These are phyloP conservation scores for Cyberlindnera sargentensis DNA, from an alignment of 805 yeast genomes.

Conservation along the genomic window DNA sequence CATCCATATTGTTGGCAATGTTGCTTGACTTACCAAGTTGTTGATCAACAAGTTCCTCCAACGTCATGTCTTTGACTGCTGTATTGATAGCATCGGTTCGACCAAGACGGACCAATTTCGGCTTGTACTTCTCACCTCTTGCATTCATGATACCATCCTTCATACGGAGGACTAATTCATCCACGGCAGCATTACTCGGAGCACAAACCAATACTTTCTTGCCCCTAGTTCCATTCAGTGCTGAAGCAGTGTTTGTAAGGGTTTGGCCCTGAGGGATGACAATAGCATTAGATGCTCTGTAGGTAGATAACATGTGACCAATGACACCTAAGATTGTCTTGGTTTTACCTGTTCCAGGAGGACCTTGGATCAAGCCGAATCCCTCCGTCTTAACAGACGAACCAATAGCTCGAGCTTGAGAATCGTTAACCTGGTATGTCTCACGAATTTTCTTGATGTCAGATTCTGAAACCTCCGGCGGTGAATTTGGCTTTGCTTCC, in stretches of 20 bases:
- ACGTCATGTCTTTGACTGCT: slow-evolving; percentile 72
- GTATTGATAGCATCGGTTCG: slow-evolving; percentile 81
- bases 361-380: slow-evolving; percentile 91
- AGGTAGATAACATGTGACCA: slow-evolving; percentile 59
- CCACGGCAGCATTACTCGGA: slow-evolving; percentile 98
- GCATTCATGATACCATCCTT: slow-evolving; percentile 60
- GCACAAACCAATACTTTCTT: slow-evolving; percentile 85
- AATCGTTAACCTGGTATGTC: slow-evolving; percentile 61
- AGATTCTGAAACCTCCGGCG: slow-evolving; percentile 25
- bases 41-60: slow-evolving; percentile 79
- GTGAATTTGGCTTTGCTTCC: slow-evolving; percentile 51
- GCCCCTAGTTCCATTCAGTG: slow-evolving; percentile 17
- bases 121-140: slow-evolving; percentile 45
- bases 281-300: slow-evolving; percentile 23
- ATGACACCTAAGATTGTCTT: slow-evolving; percentile 91
- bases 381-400: slow-evolving; percentile 66
- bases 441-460: slow-evolving; percentile 37
- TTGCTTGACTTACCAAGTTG: slow-evolving; percentile 16
- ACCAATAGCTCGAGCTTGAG: slow-evolving; percentile 87
- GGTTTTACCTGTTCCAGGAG: slow-evolving; percentile 99
- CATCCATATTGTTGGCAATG: slow-evolving; percentile 33
- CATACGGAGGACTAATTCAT: slow-evolving; percentile 81
- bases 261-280: slow-evolving; percentile 24
- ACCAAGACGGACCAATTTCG: slow-evolving; percentile 80
- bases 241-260: background rate